Percentiles rank a stretch among this genome's conserved stretches.
These are phyloP conservation scores for Sideroxylon spinosum DNA, from an alignment of 179 eudicot species.

Conservation along the genomic window DNA sequence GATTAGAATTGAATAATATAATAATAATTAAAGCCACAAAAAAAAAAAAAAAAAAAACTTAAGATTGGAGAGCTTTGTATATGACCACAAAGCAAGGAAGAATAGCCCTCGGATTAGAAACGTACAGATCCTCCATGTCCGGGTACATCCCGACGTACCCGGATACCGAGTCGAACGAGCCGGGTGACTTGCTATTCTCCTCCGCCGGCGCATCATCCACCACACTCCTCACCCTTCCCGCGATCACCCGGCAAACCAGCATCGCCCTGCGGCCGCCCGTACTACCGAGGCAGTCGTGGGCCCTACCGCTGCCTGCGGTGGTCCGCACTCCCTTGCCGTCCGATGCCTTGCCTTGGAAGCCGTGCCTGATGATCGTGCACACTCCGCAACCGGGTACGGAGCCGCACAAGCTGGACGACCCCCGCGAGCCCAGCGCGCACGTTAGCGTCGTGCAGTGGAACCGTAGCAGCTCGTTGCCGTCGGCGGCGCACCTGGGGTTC, in stretches of 20 bases:
- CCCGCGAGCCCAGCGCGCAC: slow-evolving; percentile 80
- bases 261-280: slow-evolving; percentile 56
- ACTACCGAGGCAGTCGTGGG: slow-evolving; percentile 63
- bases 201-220: slow-evolving; percentile 30
- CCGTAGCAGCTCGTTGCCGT: slow-evolving; percentile 84
- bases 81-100: slow-evolving; percentile 95
- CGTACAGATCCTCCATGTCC: slow-evolving; percentile 66
- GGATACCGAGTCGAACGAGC: slow-evolving; percentile 60
- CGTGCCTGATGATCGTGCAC: slow-evolving; percentile 80
- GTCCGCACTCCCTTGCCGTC: slow-evolving; percentile 55
- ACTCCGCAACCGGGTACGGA: slow-evolving; percentile 67
- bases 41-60: background rate
- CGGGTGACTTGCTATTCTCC: slow-evolving; percentile 26
- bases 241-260: slow-evolving; percentile 91
- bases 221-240: slow-evolving; percentile 63
- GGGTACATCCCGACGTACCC: slow-evolving; percentile 64
- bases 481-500: slow-evolving; percentile 87
- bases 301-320: slow-evolving; percentile 82
- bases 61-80: slow-evolving; percentile 52
- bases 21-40: too few species aligned
- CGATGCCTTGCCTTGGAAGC: slow-evolving; percentile 48
- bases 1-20: too few species aligned
- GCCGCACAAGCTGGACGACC: slow-evolving; percentile 60
- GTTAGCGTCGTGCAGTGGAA: slow-evolving; percentile 67
- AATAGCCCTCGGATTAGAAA: slow-evolving; percentile 71